phyloP scores from a whole-genome alignment of 345 rosid genomes.

The Hevea brasiliensis region DNA sequence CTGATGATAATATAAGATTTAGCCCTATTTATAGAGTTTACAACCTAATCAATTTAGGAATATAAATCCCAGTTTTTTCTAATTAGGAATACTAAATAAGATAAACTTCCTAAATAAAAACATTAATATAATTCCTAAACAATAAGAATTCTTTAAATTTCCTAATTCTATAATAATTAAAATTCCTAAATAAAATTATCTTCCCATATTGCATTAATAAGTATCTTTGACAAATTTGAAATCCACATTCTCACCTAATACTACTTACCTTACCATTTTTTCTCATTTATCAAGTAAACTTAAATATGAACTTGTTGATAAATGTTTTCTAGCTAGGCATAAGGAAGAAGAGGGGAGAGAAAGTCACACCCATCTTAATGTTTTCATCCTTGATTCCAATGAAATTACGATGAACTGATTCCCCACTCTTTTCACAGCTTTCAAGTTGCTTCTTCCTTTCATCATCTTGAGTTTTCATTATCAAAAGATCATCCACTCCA shows the following conservation, averaged over 20 bases:
- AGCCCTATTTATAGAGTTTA: too few species aligned
- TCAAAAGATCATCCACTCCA: conserved; percentile 94
- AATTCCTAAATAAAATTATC: too few species aligned
- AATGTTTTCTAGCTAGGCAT: background rate
- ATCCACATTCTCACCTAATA: background rate
- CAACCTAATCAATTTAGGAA: too few species aligned
- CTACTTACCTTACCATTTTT: background rate
- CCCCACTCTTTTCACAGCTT: conserved; percentile 66
- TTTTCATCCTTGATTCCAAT: conserved; percentile 49
- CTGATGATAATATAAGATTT: too few species aligned
- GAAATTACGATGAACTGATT: conserved; percentile 64
- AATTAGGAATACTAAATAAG: too few species aligned
- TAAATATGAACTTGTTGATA: background rate
- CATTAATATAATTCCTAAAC: too few species aligned
- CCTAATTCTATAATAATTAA: too few species aligned
- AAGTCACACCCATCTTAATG: conserved; percentile 51
- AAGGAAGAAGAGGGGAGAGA: background rate
- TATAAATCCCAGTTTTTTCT: too few species aligned
- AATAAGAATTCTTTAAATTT: too few species aligned
- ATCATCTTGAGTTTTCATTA: conserved; percentile 59
- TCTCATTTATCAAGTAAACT: background rate
- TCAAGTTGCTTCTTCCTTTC: conserved; percentile 74
- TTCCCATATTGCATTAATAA: too few species aligned
- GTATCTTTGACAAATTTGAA: background rate
- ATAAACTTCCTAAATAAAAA: too few species aligned